phyloP scores from a whole-genome alignment of 495 filamentous ascomycete species.

The Xylaria venustula region DNA sequence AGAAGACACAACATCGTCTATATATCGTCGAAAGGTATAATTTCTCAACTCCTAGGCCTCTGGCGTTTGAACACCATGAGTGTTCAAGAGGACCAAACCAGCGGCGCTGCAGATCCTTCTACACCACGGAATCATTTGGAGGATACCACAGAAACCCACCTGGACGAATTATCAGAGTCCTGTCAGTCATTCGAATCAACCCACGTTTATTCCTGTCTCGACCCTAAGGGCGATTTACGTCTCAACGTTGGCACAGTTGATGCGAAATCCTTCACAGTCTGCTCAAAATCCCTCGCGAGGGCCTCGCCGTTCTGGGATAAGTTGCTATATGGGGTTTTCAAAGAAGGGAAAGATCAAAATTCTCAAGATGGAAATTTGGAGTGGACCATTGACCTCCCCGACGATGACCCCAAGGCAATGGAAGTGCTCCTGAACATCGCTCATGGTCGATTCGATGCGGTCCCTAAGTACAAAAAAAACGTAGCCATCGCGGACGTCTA shows the following conservation, averaged over 20 bases:
- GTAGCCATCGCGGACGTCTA: constrained; percentile 20
- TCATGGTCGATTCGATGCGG: constrained; percentile 21
- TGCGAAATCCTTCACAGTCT: constrained; percentile 21
- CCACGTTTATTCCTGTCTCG: not conserved
- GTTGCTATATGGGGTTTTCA: constrained; percentile 28
- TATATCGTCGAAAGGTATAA: no score
- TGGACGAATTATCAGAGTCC: no score
- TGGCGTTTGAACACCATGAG: no score
- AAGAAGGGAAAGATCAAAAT: constrained; percentile 8
- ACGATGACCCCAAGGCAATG: constrained; percentile 26
- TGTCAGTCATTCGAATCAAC: no score
- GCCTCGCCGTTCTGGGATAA: constrained; percentile 28
- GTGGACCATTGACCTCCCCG: constrained; percentile 29
- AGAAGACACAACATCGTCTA: no score
- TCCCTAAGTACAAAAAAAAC: constrained; percentile 17
- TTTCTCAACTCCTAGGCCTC: no score
- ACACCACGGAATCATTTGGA: no score
- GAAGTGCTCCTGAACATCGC: constrained; percentile 25
- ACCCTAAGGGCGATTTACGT: constrained; percentile 13
- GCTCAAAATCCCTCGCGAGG: constrained; percentile 20
- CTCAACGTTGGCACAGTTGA: constrained; percentile 12
- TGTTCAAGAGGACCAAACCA: no score
- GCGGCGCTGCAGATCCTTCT: no score
- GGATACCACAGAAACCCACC: no score
- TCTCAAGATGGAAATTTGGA: constrained; percentile 2